Evolutionary conservation across 129 eudicot species (phyloP), one percentile per base, ranked within the genome.

Genomic region (Flaveria sonorensis): DNA sequence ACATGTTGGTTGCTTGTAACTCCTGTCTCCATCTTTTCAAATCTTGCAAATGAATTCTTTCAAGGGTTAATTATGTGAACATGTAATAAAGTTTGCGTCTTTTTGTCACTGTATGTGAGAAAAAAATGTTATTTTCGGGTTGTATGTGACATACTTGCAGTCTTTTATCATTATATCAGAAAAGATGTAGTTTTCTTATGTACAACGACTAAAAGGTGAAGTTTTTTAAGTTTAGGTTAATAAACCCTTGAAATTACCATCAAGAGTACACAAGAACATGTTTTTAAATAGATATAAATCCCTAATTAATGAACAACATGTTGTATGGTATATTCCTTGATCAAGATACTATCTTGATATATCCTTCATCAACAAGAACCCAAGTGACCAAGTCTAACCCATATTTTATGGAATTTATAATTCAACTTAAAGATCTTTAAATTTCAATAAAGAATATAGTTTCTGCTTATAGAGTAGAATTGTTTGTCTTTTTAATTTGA

Each of bases 1-100:
- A 18, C 10, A 59, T 48, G 48, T 36, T 63, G 52, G 66, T 73
- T 50, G 69, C 69, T 82, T 71, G 82, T 53, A 19, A 55, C 60
- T 21, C 70, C 43, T 51, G 71, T 53, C 16, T 77, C 85, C 85
- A 82, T 82, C 71, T 55, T 71, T 28, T n/a, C 39, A 12, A 71
- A 72, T 67, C 39, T 69, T 36, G 68, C 30, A 61, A 60, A 65
- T 28, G n/a, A 40, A 8, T 26, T 14, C 59, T 61, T 30, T 15
- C 18, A 32, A 65, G 21, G 23, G 12, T 45, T 45, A 62, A 13
- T 3, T 20, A 9, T 10, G 64, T 57, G 32, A 20, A 21, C 21
- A 21, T 10, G 53, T 20, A 21, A 21, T 9, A 57, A 57, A 57
- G 2, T 1, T 20, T 4, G 9, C 12, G 32, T 57, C 10, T 20